Evolutionary conservation across 1,139 yeast species (phyloP), one percentile per base, ranked within the genome.

Genomic region (Suhomyces yuchorum): DNA sequence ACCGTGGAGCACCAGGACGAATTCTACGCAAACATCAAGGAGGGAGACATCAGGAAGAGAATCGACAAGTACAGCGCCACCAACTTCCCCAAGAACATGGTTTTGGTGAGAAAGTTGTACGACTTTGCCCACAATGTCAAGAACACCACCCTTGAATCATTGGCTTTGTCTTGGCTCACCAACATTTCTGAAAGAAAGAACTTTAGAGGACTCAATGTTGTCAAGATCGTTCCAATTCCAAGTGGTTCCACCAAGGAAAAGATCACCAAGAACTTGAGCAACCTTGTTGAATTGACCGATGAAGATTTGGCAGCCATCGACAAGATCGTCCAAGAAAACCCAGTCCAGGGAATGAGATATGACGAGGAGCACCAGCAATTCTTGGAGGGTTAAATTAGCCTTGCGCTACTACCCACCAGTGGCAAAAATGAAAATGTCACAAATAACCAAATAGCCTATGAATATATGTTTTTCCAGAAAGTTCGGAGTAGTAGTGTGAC

Each of bases 131-230:
- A 87, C 23, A 59, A 68, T 18, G 60, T 57, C 9, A 71, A 74
- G 53, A 61, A 67, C 8, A 70, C 77, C n/a, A 67, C 87, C 1
- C 70, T 84, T 42, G 87, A 91, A 34, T 84, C 85, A 51, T 68
- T 89, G 50, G 86, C 96, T 0, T 69, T 90, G 35, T 84, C 88
- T 5, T 90, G 96, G 95, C 67, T 88, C 52, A 60, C 74, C 52
- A 68, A 71, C 14, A 55, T 71, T 23, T 66, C 73, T 0, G 67
- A 62, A 7, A 54, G 58, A 8, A 51, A 56, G 39, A 59, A 66
- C 40, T 69, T 56, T 48, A 51, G 55, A 40, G 78, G 71, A 55
- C 71, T 59, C 42, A 62, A 59, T 57, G 72, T 64, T 40, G 79
- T 77, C 51, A 74, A 71, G 48, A 75, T 88, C 43, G 66, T 90